Base-by-base conservation (phyloP, 805 yeast genomes). In the Wickerhamomyces silvicola region DNA sequence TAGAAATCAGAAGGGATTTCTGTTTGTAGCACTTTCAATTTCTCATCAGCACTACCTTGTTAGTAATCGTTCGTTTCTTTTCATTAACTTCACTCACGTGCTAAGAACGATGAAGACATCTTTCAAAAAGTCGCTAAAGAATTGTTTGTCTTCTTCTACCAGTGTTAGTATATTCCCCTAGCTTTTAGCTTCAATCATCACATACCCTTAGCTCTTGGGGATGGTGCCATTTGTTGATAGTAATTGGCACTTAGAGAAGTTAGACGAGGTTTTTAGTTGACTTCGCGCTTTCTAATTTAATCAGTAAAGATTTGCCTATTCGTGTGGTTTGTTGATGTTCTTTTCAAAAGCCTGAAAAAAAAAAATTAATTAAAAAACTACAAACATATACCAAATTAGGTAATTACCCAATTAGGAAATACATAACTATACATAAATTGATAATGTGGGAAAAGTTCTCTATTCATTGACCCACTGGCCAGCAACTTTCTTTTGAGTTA, bases 401-500 rank as follows among this genome's bases (percentile, higher is more conserved):
- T 16, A 16, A 27, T 16, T 24, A 18, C 28, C 33, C 14, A 11
- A 30, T 24, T 10, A 17, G 18, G 27, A 22, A 28, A 22, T 22
- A 11, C 12, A 17, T 12, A 10, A n/a, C 20, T 15, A 14, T 10
- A 28, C 8, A 12, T n/a, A 12, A n/a, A n/a, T n/a, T n/a, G n/a
- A n/a, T n/a, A n/a, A n/a, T n/a, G 7, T 14, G 15, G 23, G n/a
- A 27, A 14, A 6, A 10, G 15, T 5, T 5, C 15, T 10, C 38
- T 50, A 57, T 22, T 50, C 58, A 28, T 60, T 65, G 16, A 49
- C 36, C 97, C 97, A 90, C 18, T 62, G 64, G 0, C 94, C 92
- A 22, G 68, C 59, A 6, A 64, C 55, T 50, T 80, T 83, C 38
- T 64, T 67, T 53, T 90, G 96, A 2, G 64, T 63, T 3, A 87